Base-by-base conservation (phyloP, 768 basidiomycete species). In the Lanmaoa rubissima region DNA sequence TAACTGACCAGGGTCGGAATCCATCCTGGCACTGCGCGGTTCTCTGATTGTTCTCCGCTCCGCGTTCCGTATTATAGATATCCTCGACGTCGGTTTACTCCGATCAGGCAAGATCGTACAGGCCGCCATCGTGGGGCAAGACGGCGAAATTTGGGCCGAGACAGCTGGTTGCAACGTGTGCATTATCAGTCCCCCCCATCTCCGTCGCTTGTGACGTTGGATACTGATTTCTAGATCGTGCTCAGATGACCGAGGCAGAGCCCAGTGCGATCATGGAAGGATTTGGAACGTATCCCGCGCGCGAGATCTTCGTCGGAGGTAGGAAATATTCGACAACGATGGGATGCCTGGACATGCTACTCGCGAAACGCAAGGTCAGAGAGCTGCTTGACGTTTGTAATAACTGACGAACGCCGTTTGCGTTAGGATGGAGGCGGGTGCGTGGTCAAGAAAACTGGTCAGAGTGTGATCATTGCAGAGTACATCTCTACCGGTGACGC, bases 1-100 rank as follows among this genome's bases (percentile, higher is more conserved):
- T 46, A n/a, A 12, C 0, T 16, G 21, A 24, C 5, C 38, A 31
- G 21, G 19, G 2, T 46, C 28, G 28, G 26, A 34, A 40, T 35
- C 26, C 14, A 24, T 31, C n/a, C 21, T 24, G 21, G 21, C 26
- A 21, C 14, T 41, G 12, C 38, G 10, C 16, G 31, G 14, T 35
- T 32, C 7, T 58, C 58, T 46, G 47, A 52, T 49, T 1, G 7
- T 26, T 35, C n/a, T 34, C 16, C 26, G 31, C 40, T 47, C 38
- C n/a, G 14, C 43, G 17, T 12, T 38, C 4, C 24, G 19, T 26
- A n/a, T 35, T 28, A 31, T 67, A 94, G 92, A 80, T 59, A 92
- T 92, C 76, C 88, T 94, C 73, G 90, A 94, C 71, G 77, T 75
- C 67, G 85, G 91, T 71, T 84, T 95, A 54, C 71, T 95, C 64